Percentiles rank a stretch among this genome's conserved stretches.
phyloP scores from a whole-genome alignment of 257 asterid species.

The Solanum chilense region DNA sequence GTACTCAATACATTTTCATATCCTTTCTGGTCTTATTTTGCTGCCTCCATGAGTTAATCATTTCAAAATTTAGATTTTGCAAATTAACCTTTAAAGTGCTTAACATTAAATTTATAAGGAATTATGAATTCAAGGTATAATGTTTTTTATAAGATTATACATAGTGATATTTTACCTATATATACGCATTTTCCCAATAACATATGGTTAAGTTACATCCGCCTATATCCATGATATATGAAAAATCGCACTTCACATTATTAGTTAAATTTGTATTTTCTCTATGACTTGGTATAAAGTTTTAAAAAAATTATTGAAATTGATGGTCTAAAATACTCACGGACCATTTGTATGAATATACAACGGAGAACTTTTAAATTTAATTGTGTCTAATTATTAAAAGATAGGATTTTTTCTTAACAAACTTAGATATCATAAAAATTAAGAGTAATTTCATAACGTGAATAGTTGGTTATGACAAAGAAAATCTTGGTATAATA shows the following conservation, averaged over 20 bases:
- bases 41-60: too few relatives aligned
- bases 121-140: too few relatives aligned
- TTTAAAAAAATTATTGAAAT: background rate
- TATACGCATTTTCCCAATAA: background rate
- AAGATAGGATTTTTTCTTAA: background rate
- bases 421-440: background rate
- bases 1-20: too few relatives aligned
- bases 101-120: too few relatives aligned
- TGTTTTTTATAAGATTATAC: background rate
- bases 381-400: background rate
- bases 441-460: background rate
- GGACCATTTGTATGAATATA: background rate
- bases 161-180: background rate
- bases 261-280: background rate
- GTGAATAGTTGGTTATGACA: background rate
- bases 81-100: too few relatives aligned
- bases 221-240: background rate
- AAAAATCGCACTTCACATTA: background rate
- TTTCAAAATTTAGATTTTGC: too few relatives aligned
- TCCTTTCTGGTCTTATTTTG: too few relatives aligned
- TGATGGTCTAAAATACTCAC: background rate
- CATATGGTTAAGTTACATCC: background rate
- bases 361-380: background rate
- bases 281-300: background rate
- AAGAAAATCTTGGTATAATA: background rate